Conservation (phyloP, 306 rosid species). For the Begonia masoniana region DNA sequence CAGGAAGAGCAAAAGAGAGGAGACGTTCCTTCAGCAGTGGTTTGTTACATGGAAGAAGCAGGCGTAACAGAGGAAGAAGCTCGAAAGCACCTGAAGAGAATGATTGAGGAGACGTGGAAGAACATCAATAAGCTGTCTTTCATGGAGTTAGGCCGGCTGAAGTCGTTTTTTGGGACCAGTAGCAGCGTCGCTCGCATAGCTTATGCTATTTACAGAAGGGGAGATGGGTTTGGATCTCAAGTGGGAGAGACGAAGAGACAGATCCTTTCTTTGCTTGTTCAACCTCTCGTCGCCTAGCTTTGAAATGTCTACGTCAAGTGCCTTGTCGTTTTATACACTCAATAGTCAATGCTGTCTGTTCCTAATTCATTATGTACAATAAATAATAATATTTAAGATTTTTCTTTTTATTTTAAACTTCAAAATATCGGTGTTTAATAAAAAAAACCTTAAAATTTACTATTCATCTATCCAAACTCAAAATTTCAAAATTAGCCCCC, state of each 20-base stretch:
- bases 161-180: constrained; percentile 16
- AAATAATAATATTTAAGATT: too few species aligned
- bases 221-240: constrained; percentile 42
- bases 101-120: constrained; percentile 31
- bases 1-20: constrained; percentile 59
- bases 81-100: constrained; percentile 12
- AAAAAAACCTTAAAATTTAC: too few species aligned
- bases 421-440: too few species aligned
- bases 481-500: too few species aligned
- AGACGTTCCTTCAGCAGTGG: constrained; percentile 41
- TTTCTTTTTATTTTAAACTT: too few species aligned
- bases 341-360: too few species aligned
- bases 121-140: constrained; percentile 22
- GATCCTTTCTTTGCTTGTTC: constrained; percentile 25
- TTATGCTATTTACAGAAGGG: constrained; percentile 28
- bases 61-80: constrained; percentile 32
- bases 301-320: too few species aligned
- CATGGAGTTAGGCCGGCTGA: not conserved
- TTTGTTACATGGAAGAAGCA: constrained; percentile 39
- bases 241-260: constrained; percentile 18
- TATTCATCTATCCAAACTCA: too few species aligned
- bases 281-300: constrained; percentile 15
- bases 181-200: constrained; percentile 37
- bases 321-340: too few species aligned
- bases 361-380: too few species aligned